Conservation (phyloP, 495 filamentous ascomycete species). For the Penicillium cataractarum region DNA sequence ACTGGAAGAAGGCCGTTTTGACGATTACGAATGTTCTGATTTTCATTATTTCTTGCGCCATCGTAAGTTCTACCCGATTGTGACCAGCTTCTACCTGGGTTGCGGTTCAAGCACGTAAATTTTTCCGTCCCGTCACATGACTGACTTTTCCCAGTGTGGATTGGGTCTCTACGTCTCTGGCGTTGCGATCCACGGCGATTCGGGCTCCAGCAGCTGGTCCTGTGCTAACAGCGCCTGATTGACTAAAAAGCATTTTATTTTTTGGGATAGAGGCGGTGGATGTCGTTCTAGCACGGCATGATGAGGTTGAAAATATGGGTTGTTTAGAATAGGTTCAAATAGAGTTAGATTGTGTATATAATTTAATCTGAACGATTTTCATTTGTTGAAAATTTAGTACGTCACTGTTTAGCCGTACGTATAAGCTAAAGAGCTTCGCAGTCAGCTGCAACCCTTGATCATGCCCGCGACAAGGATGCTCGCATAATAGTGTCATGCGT, state of each 20-base stretch:
- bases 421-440: too few species aligned
- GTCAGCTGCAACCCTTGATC: too few species aligned
- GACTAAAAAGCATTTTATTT: neutral
- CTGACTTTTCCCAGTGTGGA: constrained; percentile 35
- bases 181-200: constrained; percentile 38
- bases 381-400: too few species aligned
- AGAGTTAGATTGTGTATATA: neutral
- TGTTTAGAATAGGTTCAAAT: neutral
- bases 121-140: neutral
- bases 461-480: too few species aligned
- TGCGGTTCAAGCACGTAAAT: too few species aligned
- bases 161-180: constrained; percentile 47
- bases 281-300: neutral
- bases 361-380: neutral
- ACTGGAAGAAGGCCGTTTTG: constrained; percentile 33
- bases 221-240: constrained; percentile 41
- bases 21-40: constrained; percentile 39
- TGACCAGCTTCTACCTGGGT: too few species aligned
- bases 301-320: neutral
- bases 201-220: constrained; percentile 33
- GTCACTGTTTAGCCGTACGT: too few species aligned
- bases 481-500: too few species aligned
- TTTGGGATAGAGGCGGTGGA: neutral
- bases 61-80: constrained; percentile 31
- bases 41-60: constrained; percentile 37